These are phyloP conservation scores for Ogataea dorogensis DNA, from an alignment of 805 yeast genomes.

Conservation along the genomic window DNA sequence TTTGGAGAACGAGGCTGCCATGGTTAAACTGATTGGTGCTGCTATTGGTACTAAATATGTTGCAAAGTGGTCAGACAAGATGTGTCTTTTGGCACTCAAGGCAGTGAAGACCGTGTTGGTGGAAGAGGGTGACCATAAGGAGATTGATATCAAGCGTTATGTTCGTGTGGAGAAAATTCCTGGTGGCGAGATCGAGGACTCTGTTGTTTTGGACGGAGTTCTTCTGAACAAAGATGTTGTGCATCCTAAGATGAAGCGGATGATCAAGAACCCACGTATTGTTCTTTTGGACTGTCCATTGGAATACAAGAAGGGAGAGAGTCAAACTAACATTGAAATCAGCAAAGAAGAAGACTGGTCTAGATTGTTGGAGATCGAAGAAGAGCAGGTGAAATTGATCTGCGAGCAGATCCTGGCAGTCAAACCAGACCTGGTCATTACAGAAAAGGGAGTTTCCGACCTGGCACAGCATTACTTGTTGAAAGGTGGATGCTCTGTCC, in stretches of 20 bases:
- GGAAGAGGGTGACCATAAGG: conserved; percentile 62
- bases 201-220: conserved; percentile 85
- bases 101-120: conserved; percentile 84
- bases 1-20: conserved; percentile 75
- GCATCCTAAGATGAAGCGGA: conserved; percentile 97
- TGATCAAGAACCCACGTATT: conserved; percentile 84
- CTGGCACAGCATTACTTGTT: conserved; percentile 94
- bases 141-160: conserved; percentile 90
- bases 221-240: conserved; percentile 94
- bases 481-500: conserved; percentile 88
- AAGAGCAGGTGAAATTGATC: conserved; percentile 87
- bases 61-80: conserved; percentile 82
- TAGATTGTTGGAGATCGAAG: conserved; percentile 92
- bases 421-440: conserved; percentile 91
- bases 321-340: conserved; percentile 96
- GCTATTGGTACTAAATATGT: conserved; percentile 96
- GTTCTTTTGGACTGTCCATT: conserved; percentile 92
- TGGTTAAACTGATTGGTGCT: conserved; percentile 82
- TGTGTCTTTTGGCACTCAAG: conserved; percentile 84
- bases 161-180: conserved; percentile 94
- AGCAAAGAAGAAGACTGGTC: conserved; percentile 96
- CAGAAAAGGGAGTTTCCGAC: conserved; percentile 98
- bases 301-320: conserved; percentile 98
- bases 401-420: conserved; percentile 82
- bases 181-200: conserved; percentile 94